Percentiles rank a stretch among this genome's conserved stretches.
These are phyloP conservation scores for Acanthamoeba comandoni DNA, from an alignment of 208 protist species.

Conservation along the genomic window DNA sequence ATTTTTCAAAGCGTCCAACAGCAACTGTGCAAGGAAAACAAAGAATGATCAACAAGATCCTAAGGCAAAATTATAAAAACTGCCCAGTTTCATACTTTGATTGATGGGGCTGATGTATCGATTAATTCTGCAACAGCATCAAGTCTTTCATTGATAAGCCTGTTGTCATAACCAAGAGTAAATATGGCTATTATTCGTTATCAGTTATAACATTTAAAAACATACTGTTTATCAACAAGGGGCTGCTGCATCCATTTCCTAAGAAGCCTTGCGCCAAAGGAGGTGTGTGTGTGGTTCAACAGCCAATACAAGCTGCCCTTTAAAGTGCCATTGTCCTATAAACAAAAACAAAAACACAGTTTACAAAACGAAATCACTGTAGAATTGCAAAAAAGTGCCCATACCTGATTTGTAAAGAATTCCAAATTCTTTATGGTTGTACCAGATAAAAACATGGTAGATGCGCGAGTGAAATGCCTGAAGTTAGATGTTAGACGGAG, in stretches of 20 bases:
- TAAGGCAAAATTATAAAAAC: no score
- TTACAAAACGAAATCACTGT: slow-evolving; percentile 12
- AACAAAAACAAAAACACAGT: neutral
- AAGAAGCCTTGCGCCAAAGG: slow-evolving; percentile 82
- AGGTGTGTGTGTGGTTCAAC: slow-evolving; percentile 81
- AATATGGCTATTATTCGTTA: neutral
- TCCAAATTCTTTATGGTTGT: slow-evolving; percentile 72
- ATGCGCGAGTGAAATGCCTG: slow-evolving; percentile 12
- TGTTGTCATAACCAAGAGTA: slow-evolving; percentile 66
- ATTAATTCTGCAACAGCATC: slow-evolving; percentile 83
- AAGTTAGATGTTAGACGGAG: slow-evolving; percentile 70
- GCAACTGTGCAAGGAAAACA: neutral
- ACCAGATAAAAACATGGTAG: slow-evolving; percentile 50
- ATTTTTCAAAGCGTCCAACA: slow-evolving; percentile 17
- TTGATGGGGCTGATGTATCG: neutral
- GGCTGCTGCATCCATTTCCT: slow-evolving; percentile 82
- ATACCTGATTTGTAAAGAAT: slow-evolving; percentile 68
- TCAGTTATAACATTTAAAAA: slow-evolving; percentile 1
- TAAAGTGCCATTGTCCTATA: slow-evolving; percentile 21
- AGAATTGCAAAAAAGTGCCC: neutral
- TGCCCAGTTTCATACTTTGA: slow-evolving; percentile 23
- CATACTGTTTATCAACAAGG: slow-evolving; percentile 74
- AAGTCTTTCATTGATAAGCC: slow-evolving; percentile 81
- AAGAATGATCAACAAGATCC: no score
- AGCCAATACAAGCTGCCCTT: slow-evolving; percentile 76